phyloP scores from a whole-genome alignment of 345 rosid species.

The Gossypium stocksii region DNA sequence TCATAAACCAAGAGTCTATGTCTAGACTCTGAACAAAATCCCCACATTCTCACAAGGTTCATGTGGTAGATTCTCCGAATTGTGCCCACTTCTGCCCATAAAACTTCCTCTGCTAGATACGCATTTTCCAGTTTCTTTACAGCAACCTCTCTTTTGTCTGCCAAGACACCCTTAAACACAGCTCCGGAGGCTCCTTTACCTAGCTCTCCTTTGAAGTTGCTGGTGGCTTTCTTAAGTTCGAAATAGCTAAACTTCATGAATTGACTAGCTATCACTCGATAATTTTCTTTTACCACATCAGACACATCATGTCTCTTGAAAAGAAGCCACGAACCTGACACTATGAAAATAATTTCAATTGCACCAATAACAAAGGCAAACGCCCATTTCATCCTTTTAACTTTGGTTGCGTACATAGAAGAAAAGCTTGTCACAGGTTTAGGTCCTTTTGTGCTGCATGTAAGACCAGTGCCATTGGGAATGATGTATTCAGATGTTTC shows the following conservation, averaged over 20 bases:
- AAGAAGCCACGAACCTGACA: slow-evolving; percentile 33
- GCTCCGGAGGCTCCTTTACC: slow-evolving; percentile 52
- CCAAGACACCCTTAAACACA: slow-evolving; percentile 45
- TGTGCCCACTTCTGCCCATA: slow-evolving; percentile 48
- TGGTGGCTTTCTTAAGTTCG: slow-evolving; percentile 36
- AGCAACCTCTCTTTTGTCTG: slow-evolving; percentile 36
- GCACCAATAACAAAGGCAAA: slow-evolving; percentile 30
- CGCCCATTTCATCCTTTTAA: slow-evolving; percentile 30
- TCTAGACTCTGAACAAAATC: slow-evolving; percentile 39
- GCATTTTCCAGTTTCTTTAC: slow-evolving; percentile 43
- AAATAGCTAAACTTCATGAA: slow-evolving; percentile 31
- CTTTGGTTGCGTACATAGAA: slow-evolving; percentile 19
- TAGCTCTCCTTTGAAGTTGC: slow-evolving; percentile 28
- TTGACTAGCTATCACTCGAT: slow-evolving; percentile 20
- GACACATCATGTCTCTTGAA: slow-evolving; percentile 9
- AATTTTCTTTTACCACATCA: slow-evolving; percentile 20
- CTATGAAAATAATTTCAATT: slow-evolving; percentile 28
- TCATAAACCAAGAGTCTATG: slow-evolving; percentile 48
- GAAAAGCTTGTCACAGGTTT: slow-evolving; percentile 1
- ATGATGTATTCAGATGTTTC: neutral
- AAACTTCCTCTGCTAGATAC: slow-evolving; percentile 40
- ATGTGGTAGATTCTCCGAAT: slow-evolving; percentile 46
- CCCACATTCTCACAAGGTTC: slow-evolving; percentile 49
- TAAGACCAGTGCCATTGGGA: slow-evolving; percentile 1
- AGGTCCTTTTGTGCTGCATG: neutral